These are phyloP conservation scores for Curvularia sp. DNA, from an alignment of 2,329 filamentous ascomycete genomes.

Conservation along the genomic window DNA sequence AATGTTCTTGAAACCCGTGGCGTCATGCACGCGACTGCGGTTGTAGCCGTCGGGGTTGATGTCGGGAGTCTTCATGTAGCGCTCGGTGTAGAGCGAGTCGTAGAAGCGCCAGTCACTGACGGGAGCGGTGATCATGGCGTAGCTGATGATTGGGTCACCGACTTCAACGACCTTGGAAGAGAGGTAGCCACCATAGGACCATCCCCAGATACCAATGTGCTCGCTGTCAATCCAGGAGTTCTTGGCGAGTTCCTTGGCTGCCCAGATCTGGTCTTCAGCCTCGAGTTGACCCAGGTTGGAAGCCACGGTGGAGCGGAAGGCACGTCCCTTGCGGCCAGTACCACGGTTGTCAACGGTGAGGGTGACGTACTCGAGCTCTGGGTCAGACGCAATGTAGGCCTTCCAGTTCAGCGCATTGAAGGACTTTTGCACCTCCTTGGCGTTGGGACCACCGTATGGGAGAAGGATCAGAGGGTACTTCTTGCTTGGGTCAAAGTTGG, in stretches of 20 bases:
- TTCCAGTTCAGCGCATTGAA: slow-evolving; percentile 65
- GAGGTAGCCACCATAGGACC: slow-evolving; percentile 73
- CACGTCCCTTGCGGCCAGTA: slow-evolving; percentile 68
- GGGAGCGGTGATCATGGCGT: slow-evolving; percentile 69
- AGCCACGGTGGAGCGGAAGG: slow-evolving; percentile 65
- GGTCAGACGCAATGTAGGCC: slow-evolving; percentile 70
- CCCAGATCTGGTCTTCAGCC: slow-evolving; percentile 71
- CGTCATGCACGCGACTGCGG: slow-evolving; percentile 64
- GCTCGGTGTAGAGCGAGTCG: slow-evolving; percentile 74
- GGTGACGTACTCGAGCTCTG: slow-evolving; percentile 71
- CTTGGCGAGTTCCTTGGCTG: slow-evolving; percentile 63
- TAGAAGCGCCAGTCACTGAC: slow-evolving; percentile 75
- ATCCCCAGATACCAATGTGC: slow-evolving; percentile 72
- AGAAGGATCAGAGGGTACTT: slow-evolving; percentile 72
- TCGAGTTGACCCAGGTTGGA: slow-evolving; percentile 69
- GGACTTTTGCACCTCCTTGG: slow-evolving; percentile 66
- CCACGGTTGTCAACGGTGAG: slow-evolving; percentile 73
- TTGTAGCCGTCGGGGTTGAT: slow-evolving; percentile 67
- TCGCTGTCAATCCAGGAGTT: slow-evolving; percentile 63
- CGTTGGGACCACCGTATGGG: slow-evolving; percentile 71
- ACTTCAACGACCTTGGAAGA: slow-evolving; percentile 70
- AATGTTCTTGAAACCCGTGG: slow-evolving; percentile 67
- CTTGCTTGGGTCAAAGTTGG: slow-evolving; percentile 67
- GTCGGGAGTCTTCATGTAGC: slow-evolving; percentile 71
- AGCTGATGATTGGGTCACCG: slow-evolving; percentile 66